phyloP scores from a whole-genome alignment of 2,329 filamentous ascomycete genomes.

The Beauveria brongniartii region DNA sequence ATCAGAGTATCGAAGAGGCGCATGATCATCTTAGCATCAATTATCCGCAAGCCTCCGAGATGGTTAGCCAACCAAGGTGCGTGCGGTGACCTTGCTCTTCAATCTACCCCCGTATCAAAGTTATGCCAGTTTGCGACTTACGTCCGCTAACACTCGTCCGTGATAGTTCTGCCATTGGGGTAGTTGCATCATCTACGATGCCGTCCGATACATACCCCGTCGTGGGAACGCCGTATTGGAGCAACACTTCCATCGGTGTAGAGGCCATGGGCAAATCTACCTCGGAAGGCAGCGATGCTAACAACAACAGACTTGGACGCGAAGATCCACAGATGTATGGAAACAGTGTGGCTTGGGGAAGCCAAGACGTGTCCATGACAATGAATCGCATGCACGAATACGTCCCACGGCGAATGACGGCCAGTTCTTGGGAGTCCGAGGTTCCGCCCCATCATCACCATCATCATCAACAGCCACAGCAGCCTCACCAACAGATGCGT shows the following conservation, averaged over 20 bases:
- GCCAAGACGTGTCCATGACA: not conserved
- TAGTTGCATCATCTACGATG: not conserved
- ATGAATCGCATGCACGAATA: not conserved
- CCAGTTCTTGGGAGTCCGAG: not conserved
- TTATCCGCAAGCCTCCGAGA: not conserved
- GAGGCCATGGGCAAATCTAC: not conserved
- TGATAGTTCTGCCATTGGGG: not conserved
- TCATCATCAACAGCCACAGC: not conserved
- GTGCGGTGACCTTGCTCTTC: not conserved
- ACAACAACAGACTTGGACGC: not conserved
- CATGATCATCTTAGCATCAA: not conserved
- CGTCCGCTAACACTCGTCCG: not conserved
- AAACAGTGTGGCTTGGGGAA: not conserved
- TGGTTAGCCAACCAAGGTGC: not conserved
- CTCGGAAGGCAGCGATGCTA: not conserved
- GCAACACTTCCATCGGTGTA: not conserved
- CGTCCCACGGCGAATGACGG: not conserved
- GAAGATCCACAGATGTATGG: not conserved
- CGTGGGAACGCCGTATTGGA: constrained; percentile 1
- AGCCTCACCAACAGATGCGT: not conserved
- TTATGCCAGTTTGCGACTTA: too few relatives aligned
- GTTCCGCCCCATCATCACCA: not conserved
- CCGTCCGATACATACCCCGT: not conserved
- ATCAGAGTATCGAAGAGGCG: not conserved
- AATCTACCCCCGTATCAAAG: too few relatives aligned